Base-by-base conservation (phyloP, 176 grass and related monocot species). In the Ensete ventricosum region DNA sequence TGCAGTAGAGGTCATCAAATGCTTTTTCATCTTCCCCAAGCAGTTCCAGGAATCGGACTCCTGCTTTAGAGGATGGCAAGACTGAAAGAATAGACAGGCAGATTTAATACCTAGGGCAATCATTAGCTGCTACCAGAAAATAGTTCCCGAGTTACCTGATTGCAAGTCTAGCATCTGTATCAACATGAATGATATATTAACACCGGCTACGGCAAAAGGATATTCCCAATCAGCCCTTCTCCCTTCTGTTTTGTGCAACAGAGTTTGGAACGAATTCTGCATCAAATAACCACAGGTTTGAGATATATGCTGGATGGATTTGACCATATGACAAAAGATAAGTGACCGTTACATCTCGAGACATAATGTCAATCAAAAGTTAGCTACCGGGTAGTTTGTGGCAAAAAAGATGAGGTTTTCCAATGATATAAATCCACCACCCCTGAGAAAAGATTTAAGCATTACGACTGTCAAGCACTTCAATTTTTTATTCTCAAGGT, bases 161-260 rank as follows among this genome's bases (percentile, higher is more conserved):
- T 93, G 83, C 4, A 98, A 79, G 82, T 98, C 88, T 69, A 98
- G 67, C 88, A 98, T 93, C 76, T 98, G 90, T 77, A 98, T 78
- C 69, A 98, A 62, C 94, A 91, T 98, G 84, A 98, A 98, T n/a
- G 94, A 98, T 74, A 98, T 82, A 67, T 98, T 98, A 62, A 98
- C 76, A 54, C 90, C 94, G 59, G 94, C 94, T 62, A 98, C 90
- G 26, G 94, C 94, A 82, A 98, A 98, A 82, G 90, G 94, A 68
- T 98, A 98, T 67, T 98, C 94, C 94, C 94, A 98, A 64, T 87
- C 86, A 23, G 88, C 73, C 84, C 94, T 98, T 20, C 74, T 71
- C 7, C 94, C 94, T 84, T 93, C 85, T 71, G 83, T 77, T 86
- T 98, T 98, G 57, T 85, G 85, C 50, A 98, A 78, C 68, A 98